Evolutionary conservation across 768 basidiomycete genomes (phyloP).

Genomic region (Mycena amicta): DNA sequence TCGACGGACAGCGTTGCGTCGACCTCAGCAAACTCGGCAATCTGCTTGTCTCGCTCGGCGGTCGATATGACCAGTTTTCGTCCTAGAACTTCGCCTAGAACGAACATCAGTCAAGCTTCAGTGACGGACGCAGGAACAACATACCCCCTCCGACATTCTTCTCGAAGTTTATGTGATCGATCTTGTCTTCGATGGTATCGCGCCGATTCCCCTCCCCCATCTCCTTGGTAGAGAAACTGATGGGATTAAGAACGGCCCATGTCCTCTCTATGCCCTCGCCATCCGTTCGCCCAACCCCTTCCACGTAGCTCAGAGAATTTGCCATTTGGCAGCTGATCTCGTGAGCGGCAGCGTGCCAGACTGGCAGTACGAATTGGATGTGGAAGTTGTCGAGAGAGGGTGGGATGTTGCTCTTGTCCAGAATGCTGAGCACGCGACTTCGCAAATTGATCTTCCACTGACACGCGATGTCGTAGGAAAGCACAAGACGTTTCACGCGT

Average conservation of each 20-base stretch:
- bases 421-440: not conserved
- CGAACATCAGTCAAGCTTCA: not conserved
- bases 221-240: constrained; percentile 30
- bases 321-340: constrained; percentile 14
- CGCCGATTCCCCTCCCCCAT: constrained; percentile 29
- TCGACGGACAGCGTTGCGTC: not conserved
- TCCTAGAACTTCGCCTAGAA: constrained; percentile 1
- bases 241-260: constrained; percentile 31
- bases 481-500: not conserved
- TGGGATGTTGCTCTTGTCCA: not conserved
- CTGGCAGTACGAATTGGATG: constrained; percentile 12
- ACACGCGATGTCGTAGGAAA: constrained; percentile 31
- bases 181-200: constrained; percentile 30
- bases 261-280: constrained; percentile 25
- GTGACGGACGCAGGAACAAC: not conserved
- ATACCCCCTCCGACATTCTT: not conserved
- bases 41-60: constrained; percentile 9
- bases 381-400: not conserved
- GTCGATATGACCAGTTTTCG: constrained; percentile 7
- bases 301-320: constrained; percentile 18
- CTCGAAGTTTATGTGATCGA: constrained; percentile 27
- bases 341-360: constrained; percentile 25
- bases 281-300: constrained; percentile 16
- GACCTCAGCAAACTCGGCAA: not conserved
- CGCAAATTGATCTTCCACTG: constrained; percentile 19